Evolutionary conservation across 2,329 filamentous ascomycete genomes (phyloP), one percentile per base, ranked within the genome.

Genomic region (Fusarium coffeatum): DNA sequence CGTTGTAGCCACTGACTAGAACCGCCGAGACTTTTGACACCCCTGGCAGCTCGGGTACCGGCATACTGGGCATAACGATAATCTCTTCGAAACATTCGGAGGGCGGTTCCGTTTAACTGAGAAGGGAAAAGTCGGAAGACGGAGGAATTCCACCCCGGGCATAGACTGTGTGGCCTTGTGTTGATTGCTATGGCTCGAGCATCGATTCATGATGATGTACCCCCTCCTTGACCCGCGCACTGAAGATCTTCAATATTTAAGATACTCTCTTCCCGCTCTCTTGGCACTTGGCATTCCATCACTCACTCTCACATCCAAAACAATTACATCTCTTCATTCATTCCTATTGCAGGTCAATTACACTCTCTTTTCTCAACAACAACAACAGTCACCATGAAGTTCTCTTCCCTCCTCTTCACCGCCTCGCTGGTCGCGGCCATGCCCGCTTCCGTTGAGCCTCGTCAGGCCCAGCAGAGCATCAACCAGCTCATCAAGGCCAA

Each of bases 401-500:
- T 63, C 27, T 63, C 58, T 34, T 55, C 60, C 11, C 32, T 63
- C 58, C 60, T 63, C 30, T 63, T 63, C 42, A 63, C 48, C 18
- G 60, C 60, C 60, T 63, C 58, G 60, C 60, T 63, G 60, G 60
- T 63, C 60, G 60, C 60, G 60, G 60, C 60, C 34, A 56, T 63
- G 34, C 60, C 60, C n/a, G 53, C 60, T 37, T 43, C 57, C 22
- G 37, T 63, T 23, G 58, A 63, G 60, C 58, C 60, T 16, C 60
- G 60, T 11, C 60, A 63, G 60, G 58, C 58, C 13, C 3, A 45
- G 16, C n/a, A 42, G 16, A 63, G 48, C 58, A 48, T 63, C 42
- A 63, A 63, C 58, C 41, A 63, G 48, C 22, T 63, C 22, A 63
- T 90, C 80, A 86, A 87, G 76, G 83, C 85, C 37, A 74, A 71